These are phyloP conservation scores for Blastobotrys chiropterorum DNA, from an alignment of 805 yeast genomes.

Conservation along the genomic window DNA sequence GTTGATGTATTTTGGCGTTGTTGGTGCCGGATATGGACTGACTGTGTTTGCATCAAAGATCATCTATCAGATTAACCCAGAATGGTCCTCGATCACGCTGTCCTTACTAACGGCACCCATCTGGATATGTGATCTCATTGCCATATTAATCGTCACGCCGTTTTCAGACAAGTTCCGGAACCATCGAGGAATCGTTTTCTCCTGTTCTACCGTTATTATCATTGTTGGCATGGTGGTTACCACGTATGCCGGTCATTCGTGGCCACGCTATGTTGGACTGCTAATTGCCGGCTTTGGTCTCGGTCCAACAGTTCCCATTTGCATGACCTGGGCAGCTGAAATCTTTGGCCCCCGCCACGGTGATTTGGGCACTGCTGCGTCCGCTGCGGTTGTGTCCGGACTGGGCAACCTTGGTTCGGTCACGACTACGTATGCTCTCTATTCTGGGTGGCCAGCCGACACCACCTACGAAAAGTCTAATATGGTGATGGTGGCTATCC, in stretches of 20 bases:
- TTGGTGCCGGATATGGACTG: conserved; percentile 83
- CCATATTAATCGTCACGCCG: conserved; percentile 70
- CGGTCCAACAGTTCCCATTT: conserved; percentile 86
- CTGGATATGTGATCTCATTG: conserved; percentile 79
- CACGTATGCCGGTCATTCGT: conserved; percentile 64
- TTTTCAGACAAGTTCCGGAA: conserved; percentile 64
- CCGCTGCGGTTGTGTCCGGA: conserved; percentile 79
- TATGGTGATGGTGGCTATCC: conserved; percentile 76
- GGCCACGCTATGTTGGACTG: conserved; percentile 78
- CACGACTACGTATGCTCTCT: conserved; percentile 77
- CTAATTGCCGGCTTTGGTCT: conserved; percentile 79
- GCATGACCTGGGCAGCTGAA: conserved; percentile 79
- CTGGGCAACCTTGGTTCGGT: conserved; percentile 84
- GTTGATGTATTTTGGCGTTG: conserved; percentile 88
- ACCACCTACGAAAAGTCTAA: conserved; percentile 58
- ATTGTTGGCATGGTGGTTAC: conserved; percentile 70
- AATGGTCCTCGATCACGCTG: conserved; percentile 56
- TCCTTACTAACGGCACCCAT: conserved; percentile 81
- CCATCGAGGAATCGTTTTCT: conserved; percentile 57
- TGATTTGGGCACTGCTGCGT: conserved; percentile 78
- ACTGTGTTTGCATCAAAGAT: conserved; percentile 82
- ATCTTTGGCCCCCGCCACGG: conserved; percentile 67
- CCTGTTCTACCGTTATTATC: conserved; percentile 56
- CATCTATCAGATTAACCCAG: conserved; percentile 57
- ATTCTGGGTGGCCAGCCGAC: conserved; percentile 84